Conservation (phyloP, 2,329 filamentous ascomycete species). For the Tolypocladium capitatum region DNA sequence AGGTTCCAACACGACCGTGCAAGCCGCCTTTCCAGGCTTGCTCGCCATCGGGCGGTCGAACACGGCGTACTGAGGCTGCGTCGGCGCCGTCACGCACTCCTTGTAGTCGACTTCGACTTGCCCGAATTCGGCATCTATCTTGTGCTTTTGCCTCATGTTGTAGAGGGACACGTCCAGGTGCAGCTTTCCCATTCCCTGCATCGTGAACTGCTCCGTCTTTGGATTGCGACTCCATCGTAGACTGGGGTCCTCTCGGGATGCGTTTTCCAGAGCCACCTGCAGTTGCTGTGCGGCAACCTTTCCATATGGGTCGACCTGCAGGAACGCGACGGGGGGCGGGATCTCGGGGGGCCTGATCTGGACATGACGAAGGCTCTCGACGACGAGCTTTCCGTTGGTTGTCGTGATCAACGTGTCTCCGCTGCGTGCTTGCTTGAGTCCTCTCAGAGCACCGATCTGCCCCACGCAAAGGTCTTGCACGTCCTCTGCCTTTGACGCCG, state of each 20-base stretch:
- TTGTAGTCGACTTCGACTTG: conserved; percentile 93
- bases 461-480: conserved; percentile 68
- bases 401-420: conserved; percentile 83
- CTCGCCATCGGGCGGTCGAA: conserved; percentile 74
- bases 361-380: conserved; percentile 55
- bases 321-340: conserved; percentile 89
- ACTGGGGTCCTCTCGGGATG: conserved; percentile 86
- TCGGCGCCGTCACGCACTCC: conserved; percentile 55
- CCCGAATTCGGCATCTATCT: conserved; percentile 74
- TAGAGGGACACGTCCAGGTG: conserved; percentile 90
- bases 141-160: conserved; percentile 77
- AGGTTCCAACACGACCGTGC: conserved; percentile 55
- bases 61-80: conserved; percentile 41
- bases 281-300: conserved; percentile 69
- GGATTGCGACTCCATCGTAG: conserved; percentile 73
- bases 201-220: conserved; percentile 82
- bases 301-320: conserved; percentile 75
- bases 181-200: conserved; percentile 92
- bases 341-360: conserved; percentile 81
- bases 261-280: conserved; percentile 58
- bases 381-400: conserved; percentile 45
- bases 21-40: conserved; percentile 64
- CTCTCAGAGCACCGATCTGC: conserved; percentile 87
- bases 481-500: conserved; percentile 75
- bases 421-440: conserved; percentile 81